phyloP scores from a whole-genome alignment of 306 rosid species.

The Gillenia trifoliata region DNA sequence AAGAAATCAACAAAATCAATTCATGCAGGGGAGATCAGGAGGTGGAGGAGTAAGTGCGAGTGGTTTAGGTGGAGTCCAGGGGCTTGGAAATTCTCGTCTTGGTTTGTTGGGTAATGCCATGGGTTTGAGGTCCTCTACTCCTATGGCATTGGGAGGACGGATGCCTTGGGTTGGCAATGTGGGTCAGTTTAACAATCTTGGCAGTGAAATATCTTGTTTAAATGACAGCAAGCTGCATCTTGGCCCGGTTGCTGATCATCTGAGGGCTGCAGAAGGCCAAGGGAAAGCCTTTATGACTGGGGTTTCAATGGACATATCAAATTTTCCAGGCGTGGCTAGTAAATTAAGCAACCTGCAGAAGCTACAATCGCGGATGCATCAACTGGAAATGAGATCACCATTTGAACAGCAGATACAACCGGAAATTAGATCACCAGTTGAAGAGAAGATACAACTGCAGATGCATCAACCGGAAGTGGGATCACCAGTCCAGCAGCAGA shows the following conservation, averaged over 20 bases:
- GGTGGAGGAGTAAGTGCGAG: background rate
- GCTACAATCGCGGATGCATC: background rate
- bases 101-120: background rate
- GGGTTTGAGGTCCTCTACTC: constrained; percentile 13
- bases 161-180: constrained; percentile 5
- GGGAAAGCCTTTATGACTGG: constrained; percentile 2
- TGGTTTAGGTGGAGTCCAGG: constrained; percentile 10
- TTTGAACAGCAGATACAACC: no score
- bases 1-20: background rate
- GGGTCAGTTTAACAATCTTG: constrained; percentile 4
- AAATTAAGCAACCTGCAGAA: constrained; percentile 4
- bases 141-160: background rate
- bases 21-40: background rate
- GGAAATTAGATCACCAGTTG: no score
- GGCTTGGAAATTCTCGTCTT: constrained; percentile 5
- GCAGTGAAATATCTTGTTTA: constrained; percentile 3
- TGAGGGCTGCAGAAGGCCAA: constrained; percentile 9
- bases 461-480: no score
- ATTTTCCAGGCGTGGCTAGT: background rate
- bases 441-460: no score
- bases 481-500: background rate
- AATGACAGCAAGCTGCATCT: constrained; percentile 18
- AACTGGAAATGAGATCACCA: background rate
- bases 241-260: background rate
- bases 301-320: background rate